Evolutionary conservation across 164 flowering plant species (phyloP).

Genomic region (Aristolochia contorta): DNA sequence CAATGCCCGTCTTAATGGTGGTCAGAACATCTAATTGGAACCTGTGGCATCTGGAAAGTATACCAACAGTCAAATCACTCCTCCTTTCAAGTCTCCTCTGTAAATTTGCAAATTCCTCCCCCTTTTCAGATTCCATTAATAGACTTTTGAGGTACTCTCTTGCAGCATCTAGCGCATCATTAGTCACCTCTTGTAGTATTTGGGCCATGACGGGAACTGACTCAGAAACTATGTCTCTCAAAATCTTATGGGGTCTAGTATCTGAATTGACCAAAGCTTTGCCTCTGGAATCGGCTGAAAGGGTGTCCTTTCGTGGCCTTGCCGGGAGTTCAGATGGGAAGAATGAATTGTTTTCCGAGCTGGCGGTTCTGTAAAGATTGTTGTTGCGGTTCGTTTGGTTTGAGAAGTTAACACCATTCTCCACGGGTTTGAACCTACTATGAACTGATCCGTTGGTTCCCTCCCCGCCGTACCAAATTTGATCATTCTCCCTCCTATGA

Average conservation of each 20-base stretch:
- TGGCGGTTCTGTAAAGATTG: conserved; percentile 35
- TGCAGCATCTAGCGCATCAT: conserved; percentile 38
- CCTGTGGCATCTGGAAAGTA: conserved; percentile 51
- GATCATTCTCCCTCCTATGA: conserved; percentile 52
- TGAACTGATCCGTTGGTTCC: conserved; percentile 98
- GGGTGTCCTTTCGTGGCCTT: conserved; percentile 41
- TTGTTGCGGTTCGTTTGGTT: conserved; percentile 42
- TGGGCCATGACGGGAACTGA: conserved; percentile 56
- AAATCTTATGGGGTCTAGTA: conserved; percentile 46
- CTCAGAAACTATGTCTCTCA: conserved; percentile 56
- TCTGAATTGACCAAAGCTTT: conserved; percentile 38
- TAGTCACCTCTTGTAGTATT: conserved; percentile 48
- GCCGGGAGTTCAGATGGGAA: conserved; percentile 91
- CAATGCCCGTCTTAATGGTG: conserved; percentile 58
- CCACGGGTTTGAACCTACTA: conserved; percentile 81
- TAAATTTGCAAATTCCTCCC: conserved; percentile 43
- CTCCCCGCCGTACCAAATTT: conserved; percentile 85
- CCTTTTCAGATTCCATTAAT: conserved; percentile 42
- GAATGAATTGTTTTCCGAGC: conserved; percentile 60
- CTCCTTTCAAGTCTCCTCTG: conserved; percentile 61
- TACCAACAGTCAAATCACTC: conserved; percentile 63
- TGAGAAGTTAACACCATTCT: conserved; percentile 58
- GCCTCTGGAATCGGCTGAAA: conserved; percentile 50
- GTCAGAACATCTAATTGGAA: conserved; percentile 67
- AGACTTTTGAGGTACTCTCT: conserved; percentile 57